phyloP scores from a whole-genome alignment of 371 early-diverging fungal species.

The Apophysomyces ossiformis region DNA sequence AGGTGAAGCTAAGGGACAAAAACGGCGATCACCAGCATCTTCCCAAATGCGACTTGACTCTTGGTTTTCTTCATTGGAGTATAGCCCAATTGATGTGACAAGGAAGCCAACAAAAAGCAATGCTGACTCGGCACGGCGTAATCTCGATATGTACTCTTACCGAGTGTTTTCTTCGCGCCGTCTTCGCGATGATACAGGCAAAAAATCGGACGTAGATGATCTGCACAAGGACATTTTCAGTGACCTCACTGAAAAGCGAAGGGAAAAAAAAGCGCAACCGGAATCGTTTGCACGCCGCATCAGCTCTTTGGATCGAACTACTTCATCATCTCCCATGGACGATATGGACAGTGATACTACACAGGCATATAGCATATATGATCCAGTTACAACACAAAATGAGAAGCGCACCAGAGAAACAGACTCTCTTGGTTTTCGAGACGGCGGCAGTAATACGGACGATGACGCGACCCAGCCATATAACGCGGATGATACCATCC shows the following conservation, averaged over 20 bases:
- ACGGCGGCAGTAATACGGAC: background rate
- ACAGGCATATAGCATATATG: background rate
- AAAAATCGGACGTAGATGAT: background rate
- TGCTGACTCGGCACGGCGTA: background rate
- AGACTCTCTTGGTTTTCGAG: background rate
- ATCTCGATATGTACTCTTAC: slow-evolving; percentile 7
- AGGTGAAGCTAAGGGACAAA: background rate
- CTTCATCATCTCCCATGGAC: background rate
- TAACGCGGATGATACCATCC: background rate
- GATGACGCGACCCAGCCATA: slow-evolving; percentile 1
- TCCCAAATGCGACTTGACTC: slow-evolving; percentile 2
- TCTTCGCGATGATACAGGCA: background rate
- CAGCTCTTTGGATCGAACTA: background rate
- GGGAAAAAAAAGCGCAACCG: background rate
- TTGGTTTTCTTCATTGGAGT: slow-evolving; percentile 3
- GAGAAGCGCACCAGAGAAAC: background rate
- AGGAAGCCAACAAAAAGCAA: background rate
- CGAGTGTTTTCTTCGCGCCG: background rate
- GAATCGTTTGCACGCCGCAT: no score
- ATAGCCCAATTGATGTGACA: background rate
- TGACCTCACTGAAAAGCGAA: background rate
- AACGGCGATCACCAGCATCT: background rate
- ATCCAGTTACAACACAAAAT: background rate
- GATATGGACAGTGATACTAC: background rate
- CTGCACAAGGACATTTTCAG: background rate